Conservation (phyloP, 768 basidiomycete species). For the Cyclocybe cylindracea region DNA sequence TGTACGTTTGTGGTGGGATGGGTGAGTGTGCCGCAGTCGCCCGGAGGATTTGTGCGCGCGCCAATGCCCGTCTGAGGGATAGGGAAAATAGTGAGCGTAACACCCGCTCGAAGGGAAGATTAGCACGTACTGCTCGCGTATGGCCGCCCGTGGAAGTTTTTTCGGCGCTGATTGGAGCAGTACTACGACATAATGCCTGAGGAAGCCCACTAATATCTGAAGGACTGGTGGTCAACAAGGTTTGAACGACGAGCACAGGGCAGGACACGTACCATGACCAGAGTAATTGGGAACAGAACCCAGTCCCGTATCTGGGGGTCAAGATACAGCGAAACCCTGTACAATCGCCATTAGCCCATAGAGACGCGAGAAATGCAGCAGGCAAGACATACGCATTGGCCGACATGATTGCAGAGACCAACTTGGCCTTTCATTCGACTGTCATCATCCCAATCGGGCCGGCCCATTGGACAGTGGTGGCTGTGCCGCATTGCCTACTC, state of each 20-base stretch:
- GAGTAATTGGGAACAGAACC: constrained; percentile 94
- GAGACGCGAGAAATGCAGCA: background rate
- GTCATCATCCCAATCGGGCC: constrained; percentile 13
- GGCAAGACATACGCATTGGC: constrained; percentile 40
- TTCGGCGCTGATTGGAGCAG: constrained; percentile 85
- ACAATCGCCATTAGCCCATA: constrained; percentile 1
- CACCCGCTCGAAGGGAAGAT: constrained; percentile 1
- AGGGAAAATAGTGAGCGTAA: constrained; percentile 4
- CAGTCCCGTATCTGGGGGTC: constrained; percentile 96
- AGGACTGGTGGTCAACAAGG: background rate
- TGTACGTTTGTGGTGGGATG: constrained; percentile 72
- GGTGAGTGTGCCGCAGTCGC: constrained; percentile 81
- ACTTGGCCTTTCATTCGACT: constrained; percentile 5
- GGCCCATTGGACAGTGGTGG: constrained; percentile 6
- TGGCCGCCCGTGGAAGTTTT: constrained; percentile 70
- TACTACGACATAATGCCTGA: constrained; percentile 89
- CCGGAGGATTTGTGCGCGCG: constrained; percentile 83
- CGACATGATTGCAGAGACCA: constrained; percentile 25
- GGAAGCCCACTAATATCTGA: constrained; percentile 88
- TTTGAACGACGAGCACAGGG: background rate
- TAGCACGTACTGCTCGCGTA: constrained; percentile 87
- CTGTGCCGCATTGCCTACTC: constrained; percentile 9
- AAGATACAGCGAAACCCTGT: constrained; percentile 65
- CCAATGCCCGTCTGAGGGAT: constrained; percentile 63
- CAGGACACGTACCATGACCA: constrained; percentile 80